Conservation (phyloP, 2,329 filamentous ascomycete genomes). For the Neodidymelliopsis sp. region DNA sequence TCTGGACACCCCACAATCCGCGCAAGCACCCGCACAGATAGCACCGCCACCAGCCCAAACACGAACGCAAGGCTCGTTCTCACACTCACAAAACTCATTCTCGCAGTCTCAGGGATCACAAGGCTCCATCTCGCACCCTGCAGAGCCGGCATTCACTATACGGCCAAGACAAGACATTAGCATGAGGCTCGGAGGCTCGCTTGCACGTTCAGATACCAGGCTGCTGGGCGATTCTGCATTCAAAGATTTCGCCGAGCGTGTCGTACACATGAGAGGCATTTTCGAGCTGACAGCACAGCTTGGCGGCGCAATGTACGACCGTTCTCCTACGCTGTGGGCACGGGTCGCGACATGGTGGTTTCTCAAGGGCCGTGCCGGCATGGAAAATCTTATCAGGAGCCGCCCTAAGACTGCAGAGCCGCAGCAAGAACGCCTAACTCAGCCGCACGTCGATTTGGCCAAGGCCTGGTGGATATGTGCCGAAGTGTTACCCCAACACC, state of each 20-base stretch:
- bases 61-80: slow-evolving; percentile 13
- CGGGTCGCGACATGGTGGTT: slow-evolving; percentile 90
- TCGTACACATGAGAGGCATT: slow-evolving; percentile 75
- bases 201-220: slow-evolving; percentile 44
- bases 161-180: slow-evolving; percentile 29
- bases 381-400: slow-evolving; percentile 76
- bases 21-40: slow-evolving; percentile 6
- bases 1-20: slow-evolving; percentile 21
- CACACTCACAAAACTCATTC: not conserved
- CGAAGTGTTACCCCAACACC: slow-evolving; percentile 51
- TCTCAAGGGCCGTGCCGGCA: slow-evolving; percentile 75
- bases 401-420: slow-evolving; percentile 62
- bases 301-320: slow-evolving; percentile 69
- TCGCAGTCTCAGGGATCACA: slow-evolving; percentile 5
- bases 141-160: slow-evolving; percentile 20
- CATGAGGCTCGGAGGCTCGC: slow-evolving; percentile 17
- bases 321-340: slow-evolving; percentile 71
- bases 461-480: slow-evolving; percentile 82
- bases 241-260: slow-evolving; percentile 72
- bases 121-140: slow-evolving; percentile 11
- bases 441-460: slow-evolving; percentile 84
- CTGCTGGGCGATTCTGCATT: slow-evolving; percentile 60
- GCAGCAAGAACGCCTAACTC: slow-evolving; percentile 64
- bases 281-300: slow-evolving; percentile 82
- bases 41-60: slow-evolving; percentile 5